phyloP scores from a whole-genome alignment of 768 basidiomycete genomes.

The Collybiopsis confluens region DNA sequence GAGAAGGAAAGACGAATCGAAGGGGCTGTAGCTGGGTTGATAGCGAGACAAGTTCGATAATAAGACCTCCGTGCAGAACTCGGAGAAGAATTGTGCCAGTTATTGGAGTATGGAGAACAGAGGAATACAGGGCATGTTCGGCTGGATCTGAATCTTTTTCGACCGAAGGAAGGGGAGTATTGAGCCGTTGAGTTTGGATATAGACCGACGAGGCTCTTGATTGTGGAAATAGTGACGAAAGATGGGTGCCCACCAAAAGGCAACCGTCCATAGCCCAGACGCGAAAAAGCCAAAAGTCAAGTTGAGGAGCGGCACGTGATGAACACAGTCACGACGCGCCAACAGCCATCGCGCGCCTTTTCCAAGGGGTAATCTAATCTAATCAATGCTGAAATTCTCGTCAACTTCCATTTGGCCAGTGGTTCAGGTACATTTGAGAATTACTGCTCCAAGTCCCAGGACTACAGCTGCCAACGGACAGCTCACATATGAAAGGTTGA shows the following conservation, averaged over 20 bases:
- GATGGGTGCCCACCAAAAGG: constrained; percentile 54
- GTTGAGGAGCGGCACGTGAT: not conserved
- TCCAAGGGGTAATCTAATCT: too few relatives aligned
- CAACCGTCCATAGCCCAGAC: constrained; percentile 11
- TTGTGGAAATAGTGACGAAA: constrained; percentile 60
- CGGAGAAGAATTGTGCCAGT: constrained; percentile 71
- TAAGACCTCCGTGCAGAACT: constrained; percentile 67
- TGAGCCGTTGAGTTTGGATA: constrained; percentile 57
- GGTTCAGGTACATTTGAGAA: too few relatives aligned
- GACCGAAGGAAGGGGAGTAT: constrained; percentile 40
- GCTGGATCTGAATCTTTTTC: constrained; percentile 34
- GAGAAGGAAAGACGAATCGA: constrained; percentile 74
- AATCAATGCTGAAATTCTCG: too few relatives aligned
- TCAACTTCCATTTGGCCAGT: too few relatives aligned
- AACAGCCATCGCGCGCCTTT: too few relatives aligned
- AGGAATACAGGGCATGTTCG: constrained; percentile 72
- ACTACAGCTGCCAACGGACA: too few relatives aligned
- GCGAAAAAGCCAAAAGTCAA: not conserved
- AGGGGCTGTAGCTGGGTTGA: constrained; percentile 61
- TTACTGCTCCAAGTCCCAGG: too few relatives aligned
- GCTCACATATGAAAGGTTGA: too few relatives aligned
- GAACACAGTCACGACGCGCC: too few relatives aligned
- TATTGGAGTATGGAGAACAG: constrained; percentile 47
- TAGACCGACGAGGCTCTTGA: constrained; percentile 46
- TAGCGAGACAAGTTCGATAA: constrained; percentile 75